Base-by-base conservation (phyloP, 768 basidiomycete species). In the Leccinum variicolor region DNA sequence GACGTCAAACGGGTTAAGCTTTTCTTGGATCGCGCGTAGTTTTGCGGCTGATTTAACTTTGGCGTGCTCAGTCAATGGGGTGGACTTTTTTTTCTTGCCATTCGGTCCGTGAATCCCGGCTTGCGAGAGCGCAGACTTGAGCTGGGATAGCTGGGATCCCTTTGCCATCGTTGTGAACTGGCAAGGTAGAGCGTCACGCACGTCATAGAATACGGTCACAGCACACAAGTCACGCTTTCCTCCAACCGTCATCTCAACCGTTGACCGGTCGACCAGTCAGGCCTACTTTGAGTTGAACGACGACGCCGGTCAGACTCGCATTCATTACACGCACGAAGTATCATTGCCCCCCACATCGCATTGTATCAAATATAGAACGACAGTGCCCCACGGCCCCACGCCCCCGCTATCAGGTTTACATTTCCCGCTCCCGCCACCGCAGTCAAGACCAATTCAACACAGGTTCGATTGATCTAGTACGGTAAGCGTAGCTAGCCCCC, bases 1-100 rank as follows among this genome's bases (percentile, higher is more conserved):
- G 66, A 87, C 81, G 71, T 99, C 96, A 72, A 99, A 99, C 19
- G 93, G 91, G 76, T 97, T 98, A 67, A 98, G 79, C 64, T 83
- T 84, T 65, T 85, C 82, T 62, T 92, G 86, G 59, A 98, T 95
- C 68, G 89, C 89, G 53, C 84, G 83, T 43, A 98, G 82, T 66
- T 84, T 91, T 6, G 86, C 84, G 0, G 89, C 83, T 61, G 82
- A 85, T 73, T 91, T 92, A 61, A 87, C 89, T 70, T 89, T 92
- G 68, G 92, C 91, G 60, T 85, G 86, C 69, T 92, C 90, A 26
- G 81, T 77, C 46, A 78, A 72, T 4, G 72, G 73, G 1, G 78
- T 67, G 3, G 70, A 81, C 67, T 87, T 92, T 60, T 88, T 79
- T 73, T 92, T 93, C 73, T 88, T 86, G 8, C 78, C 75, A 21